A percentile compares a stretch with the other conserved stretches of the same genome.
Evolutionary conservation across 2,329 filamentous ascomycete genomes (phyloP).

Genomic region (Bipolaris victoriae): DNA sequence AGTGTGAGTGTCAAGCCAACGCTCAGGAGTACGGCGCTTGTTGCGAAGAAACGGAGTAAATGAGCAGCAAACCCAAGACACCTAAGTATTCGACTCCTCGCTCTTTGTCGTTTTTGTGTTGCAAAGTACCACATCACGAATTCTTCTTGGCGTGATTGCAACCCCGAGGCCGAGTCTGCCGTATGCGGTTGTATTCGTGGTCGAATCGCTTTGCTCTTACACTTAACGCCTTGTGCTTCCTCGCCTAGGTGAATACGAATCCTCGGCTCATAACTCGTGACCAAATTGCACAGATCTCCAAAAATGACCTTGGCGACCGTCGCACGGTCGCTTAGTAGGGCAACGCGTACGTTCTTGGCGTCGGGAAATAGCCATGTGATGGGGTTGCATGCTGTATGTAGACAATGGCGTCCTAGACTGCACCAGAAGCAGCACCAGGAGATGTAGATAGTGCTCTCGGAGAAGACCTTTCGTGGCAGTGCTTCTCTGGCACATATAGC

Average conservation of each 20-base stretch:
- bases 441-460: conserved; percentile 1
- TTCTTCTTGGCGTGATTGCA: neutral
- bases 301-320: conserved; percentile 4
- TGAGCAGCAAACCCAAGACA: conserved; percentile 2
- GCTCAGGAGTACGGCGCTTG: neutral
- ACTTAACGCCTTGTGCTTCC: neutral
- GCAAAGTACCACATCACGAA: conserved; percentile 11
- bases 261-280: conserved; percentile 7
- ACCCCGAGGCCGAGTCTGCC: neutral
- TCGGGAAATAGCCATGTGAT: conserved; percentile 6
- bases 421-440: conserved; percentile 19
- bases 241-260: conserved; percentile 6
- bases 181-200: neutral
- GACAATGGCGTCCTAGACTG: conserved; percentile 3
- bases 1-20: neutral
- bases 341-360: neutral
- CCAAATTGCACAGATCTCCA: conserved; percentile 1
- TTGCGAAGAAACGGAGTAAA: conserved; percentile 1
- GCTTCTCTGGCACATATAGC: conserved; percentile 11
- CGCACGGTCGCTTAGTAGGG: conserved; percentile 1
- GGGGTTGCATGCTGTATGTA: neutral
- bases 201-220: conserved; percentile 1
- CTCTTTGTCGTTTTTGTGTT: neutral
- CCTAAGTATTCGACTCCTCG: neutral
- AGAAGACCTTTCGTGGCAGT: conserved; percentile 8